phyloP scores from a whole-genome alignment of 2,329 filamentous ascomycete species.

The Aspergillus persii region DNA sequence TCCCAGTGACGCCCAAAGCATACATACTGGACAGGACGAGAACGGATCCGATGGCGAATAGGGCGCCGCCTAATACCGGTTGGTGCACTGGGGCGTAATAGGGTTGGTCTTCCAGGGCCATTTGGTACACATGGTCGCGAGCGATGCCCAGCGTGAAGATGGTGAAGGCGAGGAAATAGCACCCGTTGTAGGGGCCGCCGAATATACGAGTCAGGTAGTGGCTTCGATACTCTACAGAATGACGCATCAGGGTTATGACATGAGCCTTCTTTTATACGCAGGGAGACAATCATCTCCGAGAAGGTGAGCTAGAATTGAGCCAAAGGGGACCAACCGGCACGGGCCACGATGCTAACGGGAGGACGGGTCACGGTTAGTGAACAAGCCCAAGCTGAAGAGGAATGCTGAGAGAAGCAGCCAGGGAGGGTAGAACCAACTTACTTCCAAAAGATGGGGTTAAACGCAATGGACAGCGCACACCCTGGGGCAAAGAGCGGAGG shows the following conservation, averaged over 20 bases:
- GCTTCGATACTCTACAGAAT: slow-evolving; percentile 77
- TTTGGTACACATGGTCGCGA: slow-evolving; percentile 84
- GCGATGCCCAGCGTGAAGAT: slow-evolving; percentile 92
- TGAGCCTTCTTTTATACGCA: slow-evolving; percentile 11
- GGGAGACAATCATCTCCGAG: not conserved
- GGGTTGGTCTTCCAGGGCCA: slow-evolving; percentile 73
- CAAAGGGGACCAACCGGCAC: slow-evolving; percentile 60
- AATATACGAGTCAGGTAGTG: slow-evolving; percentile 86
- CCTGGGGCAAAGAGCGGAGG: slow-evolving; percentile 52
- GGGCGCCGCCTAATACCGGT: slow-evolving; percentile 63
- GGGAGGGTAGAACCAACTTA: slow-evolving; percentile 50
- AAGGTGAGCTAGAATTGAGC: slow-evolving; percentile 4
- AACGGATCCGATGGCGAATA: slow-evolving; percentile 74
- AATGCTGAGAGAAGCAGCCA: not conserved
- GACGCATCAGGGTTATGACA: slow-evolving; percentile 12
- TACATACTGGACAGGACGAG: slow-evolving; percentile 88
- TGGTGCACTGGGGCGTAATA: slow-evolving; percentile 69
- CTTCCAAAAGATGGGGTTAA: slow-evolving; percentile 99
- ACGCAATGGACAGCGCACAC: slow-evolving; percentile 76
- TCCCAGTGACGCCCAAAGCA: slow-evolving; percentile 89
- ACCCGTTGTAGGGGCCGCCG: slow-evolving; percentile 73
- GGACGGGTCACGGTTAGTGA: not conserved
- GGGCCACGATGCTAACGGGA: slow-evolving; percentile 68
- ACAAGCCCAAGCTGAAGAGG: not conserved
- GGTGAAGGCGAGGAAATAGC: slow-evolving; percentile 81